phyloP scores from a whole-genome alignment of 352 stramenopile species.

The Phytophthora pistaciae region DNA sequence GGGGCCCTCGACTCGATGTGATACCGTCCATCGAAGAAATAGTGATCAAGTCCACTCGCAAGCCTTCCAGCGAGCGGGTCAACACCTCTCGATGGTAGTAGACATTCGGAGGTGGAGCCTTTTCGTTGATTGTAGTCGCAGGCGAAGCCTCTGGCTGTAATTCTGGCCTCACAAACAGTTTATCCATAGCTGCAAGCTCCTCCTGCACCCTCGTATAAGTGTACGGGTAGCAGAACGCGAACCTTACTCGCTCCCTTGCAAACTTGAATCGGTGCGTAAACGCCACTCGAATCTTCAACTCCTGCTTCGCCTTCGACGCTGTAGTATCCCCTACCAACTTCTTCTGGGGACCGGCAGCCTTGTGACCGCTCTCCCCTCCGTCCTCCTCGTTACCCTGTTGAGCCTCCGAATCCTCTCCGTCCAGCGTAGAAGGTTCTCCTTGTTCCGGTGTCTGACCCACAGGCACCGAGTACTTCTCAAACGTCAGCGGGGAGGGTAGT shows the following conservation, averaged over 20 bases:
- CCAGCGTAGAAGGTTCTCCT: not conserved
- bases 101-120: slow-evolving; percentile 39
- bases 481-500: slow-evolving; percentile 44
- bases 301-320: slow-evolving; percentile 15
- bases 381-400: slow-evolving; percentile 54
- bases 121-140: not conserved
- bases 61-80: slow-evolving; percentile 67
- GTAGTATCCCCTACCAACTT: not conserved
- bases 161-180: slow-evolving; percentile 19
- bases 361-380: slow-evolving; percentile 31
- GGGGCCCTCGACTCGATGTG: slow-evolving; percentile 11
- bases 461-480: slow-evolving; percentile 46
- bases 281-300: slow-evolving; percentile 63
- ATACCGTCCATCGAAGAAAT: slow-evolving; percentile 82
- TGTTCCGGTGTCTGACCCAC: slow-evolving; percentile 1
- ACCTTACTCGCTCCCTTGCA: slow-evolving; percentile 68
- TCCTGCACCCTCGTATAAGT: slow-evolving; percentile 79
- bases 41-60: slow-evolving; percentile 81
- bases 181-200: slow-evolving; percentile 51
- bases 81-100: slow-evolving; percentile 89
- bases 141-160: not conserved
- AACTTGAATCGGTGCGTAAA: slow-evolving; percentile 73
- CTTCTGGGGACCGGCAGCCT: slow-evolving; percentile 31
- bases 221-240: slow-evolving; percentile 87
- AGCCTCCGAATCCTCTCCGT: slow-evolving; percentile 7